Base-by-base conservation (phyloP, 2,329 filamentous ascomycete species). In the Sporothrix pallida region DNA sequence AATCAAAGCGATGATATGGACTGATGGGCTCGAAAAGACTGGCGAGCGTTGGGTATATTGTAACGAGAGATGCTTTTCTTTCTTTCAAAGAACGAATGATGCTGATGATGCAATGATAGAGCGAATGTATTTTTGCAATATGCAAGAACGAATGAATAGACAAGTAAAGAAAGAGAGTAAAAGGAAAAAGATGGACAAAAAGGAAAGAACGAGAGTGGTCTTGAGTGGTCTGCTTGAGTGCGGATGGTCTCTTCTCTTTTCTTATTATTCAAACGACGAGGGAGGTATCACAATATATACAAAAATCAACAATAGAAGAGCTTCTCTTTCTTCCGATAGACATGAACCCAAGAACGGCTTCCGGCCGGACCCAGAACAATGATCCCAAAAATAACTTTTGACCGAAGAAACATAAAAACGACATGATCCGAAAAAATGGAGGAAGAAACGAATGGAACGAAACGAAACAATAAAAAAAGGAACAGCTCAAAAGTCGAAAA, bases 31-130 rank as follows among this genome's bases (percentile, higher is more conserved):
- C 50, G 68, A 69, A 58, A 46, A 46, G 52, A 70, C 26, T 46
- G 68, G 52, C 50, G 12, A 67, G 42, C 42, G 4, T 48, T 48
- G 10, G 62, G 42, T 67, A 26, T 67, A 37, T 6, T 67, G 37
- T 67, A 48, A 46, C 20, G 62, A 26, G n/a, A 54, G 26, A 54
- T 42, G 26, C 10, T n/a, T 69, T 56, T 20, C 15, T 54, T 54
- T 69, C 48, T 26, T 58, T 70, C 50, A 58, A 70, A 70, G 68
- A 70, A 46, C n/a, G 68, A 70, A n/a, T 48, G 48, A 42, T 69
- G 44, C 4, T 58, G 48, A 15, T 56, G 37, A 44, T 63, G 60
- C 37, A 26, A 58, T n/a, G 58, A 31, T 1, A 23, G 23, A 69
- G 42, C 42, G 67, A 69, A 31, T 44, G 67, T 17, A 69, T 12